Base-by-base conservation (phyloP, 139 green algal species). In the Coccomyxa sp. region DNA sequence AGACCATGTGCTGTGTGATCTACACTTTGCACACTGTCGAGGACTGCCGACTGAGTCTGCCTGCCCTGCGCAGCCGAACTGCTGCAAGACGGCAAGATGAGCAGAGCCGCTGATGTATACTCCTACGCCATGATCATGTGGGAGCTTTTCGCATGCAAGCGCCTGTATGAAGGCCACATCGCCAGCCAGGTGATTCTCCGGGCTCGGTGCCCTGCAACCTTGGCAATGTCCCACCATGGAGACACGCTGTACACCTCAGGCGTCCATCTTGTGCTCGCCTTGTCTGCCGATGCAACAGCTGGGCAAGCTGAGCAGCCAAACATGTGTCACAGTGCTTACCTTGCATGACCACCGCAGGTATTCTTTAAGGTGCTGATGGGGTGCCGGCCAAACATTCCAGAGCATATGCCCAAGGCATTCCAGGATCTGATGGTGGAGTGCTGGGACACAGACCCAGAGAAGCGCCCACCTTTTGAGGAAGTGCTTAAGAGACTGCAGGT, bases 1-100 rank as follows among this genome's bases (percentile, higher is more conserved):
- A 58, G 86, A 86, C 55, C 82, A 84, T 77, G 82, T 83, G 37
- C 79, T 90, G 41, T 81, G 72, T 39, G 54, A 79, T 24, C 78
- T 86, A 34, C 44, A 85, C 58, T 31, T 64, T n/a, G n/a, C n/a
- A n/a, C n/a, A n/a, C n/a, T 6, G 2, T 7, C 50, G 5, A 7
- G 50, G 27, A 64, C 5, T 10, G 22, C 3, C 18, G 18, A 22
- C 50, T 64, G 50, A 64, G 5, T 64, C 27, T 2, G 50, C 50
- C 22, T 64, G 22, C 50, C 22, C 22, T 64, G 3, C 50, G 50
- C 50, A 64, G 50, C 50, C 50, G 50, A 86, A 58, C 50, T 86
- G 39, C 75, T 86, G 69, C n/a, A 22, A 3, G 69, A 83, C 8
- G 78, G 82, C 33, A 75, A 74, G 55, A 54, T 86, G 34, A 73